These are phyloP conservation scores for Annulohypoxylon maeteangense DNA, from an alignment of 495 filamentous ascomycete genomes.

Conservation along the genomic window DNA sequence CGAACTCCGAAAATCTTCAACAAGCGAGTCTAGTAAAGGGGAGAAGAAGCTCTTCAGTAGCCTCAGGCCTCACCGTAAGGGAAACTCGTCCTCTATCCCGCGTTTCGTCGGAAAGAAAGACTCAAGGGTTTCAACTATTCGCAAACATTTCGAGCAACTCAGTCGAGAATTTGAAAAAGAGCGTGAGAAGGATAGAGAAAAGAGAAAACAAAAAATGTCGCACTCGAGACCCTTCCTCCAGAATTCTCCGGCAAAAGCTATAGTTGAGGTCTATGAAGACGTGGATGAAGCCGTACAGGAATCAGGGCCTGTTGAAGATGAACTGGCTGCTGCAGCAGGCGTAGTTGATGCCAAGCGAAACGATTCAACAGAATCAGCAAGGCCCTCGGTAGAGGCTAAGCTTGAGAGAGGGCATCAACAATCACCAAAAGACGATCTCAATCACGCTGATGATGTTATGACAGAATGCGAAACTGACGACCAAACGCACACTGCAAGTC, in stretches of 20 bases:
- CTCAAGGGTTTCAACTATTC: conserved; percentile 83
- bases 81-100: conserved; percentile 83
- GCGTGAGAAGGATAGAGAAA: conserved; percentile 82
- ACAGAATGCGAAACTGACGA: conserved; percentile 64
- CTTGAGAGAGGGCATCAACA: conserved; percentile 1
- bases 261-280: conserved; percentile 94
- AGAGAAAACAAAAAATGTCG: conserved; percentile 81
- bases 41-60: conserved; percentile 79
- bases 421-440: conserved; percentile 7
- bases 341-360: conserved; percentile 49
- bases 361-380: conserved; percentile 45
- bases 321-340: conserved; percentile 35
- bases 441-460: conserved; percentile 51
- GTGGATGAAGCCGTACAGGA: conserved; percentile 93
- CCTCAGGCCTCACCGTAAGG: conserved; percentile 69
- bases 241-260: conserved; percentile 90
- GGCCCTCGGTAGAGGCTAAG: conserved; percentile 36
- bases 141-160: conserved; percentile 95
- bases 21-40: conserved; percentile 54
- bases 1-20: conserved; percentile 44
- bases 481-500: conserved; percentile 59
- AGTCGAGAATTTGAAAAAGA: conserved; percentile 98
- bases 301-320: conserved; percentile 77
- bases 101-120: conserved; percentile 79
- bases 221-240: conserved; percentile 84